Evolutionary conservation across 1,284 basidiomycete species (phyloP).

Genomic region (Xerocomus nothofagi): DNA sequence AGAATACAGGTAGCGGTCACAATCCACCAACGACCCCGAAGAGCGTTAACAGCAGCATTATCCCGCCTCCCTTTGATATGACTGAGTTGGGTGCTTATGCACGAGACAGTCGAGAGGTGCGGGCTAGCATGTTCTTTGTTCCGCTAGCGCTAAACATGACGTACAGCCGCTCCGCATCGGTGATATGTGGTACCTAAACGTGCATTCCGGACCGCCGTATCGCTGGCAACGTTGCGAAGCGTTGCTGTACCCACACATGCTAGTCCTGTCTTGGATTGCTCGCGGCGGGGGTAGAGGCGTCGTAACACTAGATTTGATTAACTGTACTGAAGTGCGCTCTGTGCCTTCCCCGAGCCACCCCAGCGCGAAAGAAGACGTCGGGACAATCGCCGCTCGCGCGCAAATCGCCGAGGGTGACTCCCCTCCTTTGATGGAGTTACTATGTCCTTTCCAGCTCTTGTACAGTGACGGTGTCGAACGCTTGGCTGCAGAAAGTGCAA

Average conservation of each 20-base stretch:
- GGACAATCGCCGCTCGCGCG: conserved; percentile 71
- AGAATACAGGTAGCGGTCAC: conserved; percentile 17
- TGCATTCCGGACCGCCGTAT: conserved; percentile 76
- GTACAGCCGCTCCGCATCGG: conserved; percentile 79
- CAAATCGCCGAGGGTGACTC: conserved; percentile 51
- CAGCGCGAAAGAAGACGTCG: conserved; percentile 77
- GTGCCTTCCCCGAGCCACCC: conserved; percentile 78
- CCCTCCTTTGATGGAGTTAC: conserved; percentile 57
- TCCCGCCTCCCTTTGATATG: conserved; percentile 47
- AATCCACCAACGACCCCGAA: conserved; percentile 27
- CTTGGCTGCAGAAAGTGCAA: conserved; percentile 77
- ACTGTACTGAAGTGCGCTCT: conserved; percentile 79
- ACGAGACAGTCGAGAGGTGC: conserved; percentile 47
- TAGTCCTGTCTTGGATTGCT: conserved; percentile 81
- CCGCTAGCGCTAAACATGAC: conserved; percentile 30
- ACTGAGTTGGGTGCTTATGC: conserved; percentile 47
- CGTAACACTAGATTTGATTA: conserved; percentile 79
- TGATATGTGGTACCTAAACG: conserved; percentile 85
- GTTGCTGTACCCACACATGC: conserved; percentile 74
- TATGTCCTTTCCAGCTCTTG: conserved; percentile 86
- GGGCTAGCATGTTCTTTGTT: conserved; percentile 26
- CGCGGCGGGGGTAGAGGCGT: conserved; percentile 75
- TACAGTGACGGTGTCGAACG: conserved; percentile 87
- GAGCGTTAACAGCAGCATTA: conserved; percentile 35
- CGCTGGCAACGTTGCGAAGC: conserved; percentile 85